Evolutionary conservation across 2,329 filamentous ascomycete species (phyloP), one percentile per base, ranked within the genome.

Genomic region (Phaeosphaeriaceae sp.): DNA sequence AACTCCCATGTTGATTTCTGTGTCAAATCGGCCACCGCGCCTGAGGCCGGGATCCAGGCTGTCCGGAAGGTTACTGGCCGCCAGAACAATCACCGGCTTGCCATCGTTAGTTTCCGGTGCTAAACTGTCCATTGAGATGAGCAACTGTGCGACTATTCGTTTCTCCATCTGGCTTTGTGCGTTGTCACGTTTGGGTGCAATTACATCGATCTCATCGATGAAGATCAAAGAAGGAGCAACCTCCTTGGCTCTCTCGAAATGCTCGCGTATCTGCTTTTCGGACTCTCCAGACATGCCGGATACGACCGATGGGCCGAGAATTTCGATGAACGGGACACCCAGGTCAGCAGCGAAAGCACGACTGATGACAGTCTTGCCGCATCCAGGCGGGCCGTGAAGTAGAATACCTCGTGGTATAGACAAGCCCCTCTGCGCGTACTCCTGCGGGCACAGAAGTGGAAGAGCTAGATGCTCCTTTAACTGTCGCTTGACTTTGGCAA

Each of bases 201-300:
- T 95, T 3, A 90, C 89, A 76, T 99, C 93, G 52, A 98, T 91
- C 67, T 97, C 90, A 66, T 97, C 93, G 56, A 98, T 91, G 71
- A 97, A 96, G 4, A 99, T 85, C 5, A 99, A 83, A 70, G 92
- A 96, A 0, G 95, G 95, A 0, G 94, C 93, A 40, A 93, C 84
- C 54, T 87, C 86, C 74, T 91, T 92, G 0, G 95, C 95, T 71
- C 95, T 91, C 13, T 98, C 93, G 60, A 96, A 96, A 48, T 92
- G 84, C 64, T 94, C 91, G 36, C 92, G 84, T 25, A 96, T 86
- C 59, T 92, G 92, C 80, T 93, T 93, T 76, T 96, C 92, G 0
- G 91, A 94, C 73, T 95, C 92, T 67, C 92, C 92, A 33, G 91
- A 95, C 88, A 94, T 95, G 20, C 92, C 91, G 17, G 90, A 92